These are phyloP conservation scores for Monoraphidium neglectum DNA, from an alignment of 139 green algal genomes.

Conservation along the genomic window DNA sequence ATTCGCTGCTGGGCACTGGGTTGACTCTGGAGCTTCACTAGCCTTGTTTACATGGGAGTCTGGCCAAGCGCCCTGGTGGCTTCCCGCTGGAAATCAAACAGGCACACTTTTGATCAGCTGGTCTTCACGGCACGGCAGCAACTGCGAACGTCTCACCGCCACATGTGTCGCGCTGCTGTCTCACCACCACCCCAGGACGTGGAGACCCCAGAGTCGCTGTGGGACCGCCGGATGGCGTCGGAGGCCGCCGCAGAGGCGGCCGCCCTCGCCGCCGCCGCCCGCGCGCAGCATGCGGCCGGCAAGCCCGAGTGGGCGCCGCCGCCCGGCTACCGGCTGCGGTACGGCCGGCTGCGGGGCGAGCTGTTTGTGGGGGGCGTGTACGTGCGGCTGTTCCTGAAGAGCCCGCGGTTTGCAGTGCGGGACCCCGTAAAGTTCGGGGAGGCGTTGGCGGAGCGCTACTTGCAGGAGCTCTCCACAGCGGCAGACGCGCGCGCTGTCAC, in stretches of 20 bases:
- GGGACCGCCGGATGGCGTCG: slow-evolving; percentile 65
- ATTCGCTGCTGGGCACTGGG: too few species aligned
- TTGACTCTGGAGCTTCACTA: too few species aligned
- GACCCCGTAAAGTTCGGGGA: slow-evolving; percentile 74
- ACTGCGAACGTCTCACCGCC: too few species aligned
- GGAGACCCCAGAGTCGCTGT: slow-evolving; percentile 89
- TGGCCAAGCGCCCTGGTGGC: too few species aligned
- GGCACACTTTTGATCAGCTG: too few species aligned
- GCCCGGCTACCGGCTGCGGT: slow-evolving; percentile 47
- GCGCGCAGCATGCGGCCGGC: slow-evolving; percentile 36
- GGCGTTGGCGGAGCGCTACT: slow-evolving; percentile 64
- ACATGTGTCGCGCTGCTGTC: too few species aligned
- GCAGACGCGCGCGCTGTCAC: too few species aligned
- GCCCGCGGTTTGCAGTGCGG: slow-evolving; percentile 77
- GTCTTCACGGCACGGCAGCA: too few species aligned
- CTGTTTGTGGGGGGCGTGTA: slow-evolving; percentile 89
- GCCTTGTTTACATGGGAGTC: too few species aligned
- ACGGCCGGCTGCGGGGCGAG: slow-evolving; percentile 62
- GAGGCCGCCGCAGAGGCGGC: slow-evolving; percentile 57
- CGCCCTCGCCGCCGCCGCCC: slow-evolving; percentile 40
- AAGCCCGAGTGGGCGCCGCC: slow-evolving; percentile 50
- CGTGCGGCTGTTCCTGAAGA: slow-evolving; percentile 87
- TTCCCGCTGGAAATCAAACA: too few species aligned
- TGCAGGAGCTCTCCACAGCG: slow-evolving; percentile 3
- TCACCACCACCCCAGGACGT: background rate